Evolutionary conservation across 192 early-diverging fungal genomes (phyloP).

Genomic region (Rhizoclosmatium globosum): DNA sequence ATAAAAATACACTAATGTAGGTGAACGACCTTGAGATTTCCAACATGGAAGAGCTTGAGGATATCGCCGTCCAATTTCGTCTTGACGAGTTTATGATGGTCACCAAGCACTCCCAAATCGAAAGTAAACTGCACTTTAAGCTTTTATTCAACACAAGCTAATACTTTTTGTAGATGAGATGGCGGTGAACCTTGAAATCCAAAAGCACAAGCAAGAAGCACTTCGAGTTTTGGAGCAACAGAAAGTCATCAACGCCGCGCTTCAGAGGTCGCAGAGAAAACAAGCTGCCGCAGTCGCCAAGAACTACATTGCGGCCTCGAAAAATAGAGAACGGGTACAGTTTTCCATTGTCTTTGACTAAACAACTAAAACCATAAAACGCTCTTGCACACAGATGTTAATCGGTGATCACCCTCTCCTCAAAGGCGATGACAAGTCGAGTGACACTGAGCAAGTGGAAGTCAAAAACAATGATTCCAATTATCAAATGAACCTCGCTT

Average conservation of each 20-base stretch:
- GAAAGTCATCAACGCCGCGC: neutral
- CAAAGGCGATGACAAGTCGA: neutral
- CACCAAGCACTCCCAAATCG: neutral
- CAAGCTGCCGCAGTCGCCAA: constrained; percentile 20
- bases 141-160: no score
- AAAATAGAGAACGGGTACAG: constrained; percentile 30
- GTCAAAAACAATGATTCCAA: neutral
- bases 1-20: neutral
- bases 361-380: neutral
- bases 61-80: constrained; percentile 2
- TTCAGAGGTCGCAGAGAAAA: constrained; percentile 24
- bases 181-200: constrained; percentile 23
- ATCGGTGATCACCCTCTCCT: constrained; percentile 30
- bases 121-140: neutral
- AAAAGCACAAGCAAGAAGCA: constrained; percentile 5
- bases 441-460: neutral
- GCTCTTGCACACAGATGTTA: neutral
- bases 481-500: constrained; percentile 11
- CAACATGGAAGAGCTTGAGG: constrained; percentile 33
- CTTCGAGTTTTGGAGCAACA: constrained; percentile 15
- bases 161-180: no score
- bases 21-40: constrained; percentile 34
- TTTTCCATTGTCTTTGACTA: neutral
- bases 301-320: neutral
- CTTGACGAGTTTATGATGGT: constrained; percentile 32